Evolutionary conservation across 208 protist genomes (phyloP).

Genomic region (Giardia muris): DNA sequence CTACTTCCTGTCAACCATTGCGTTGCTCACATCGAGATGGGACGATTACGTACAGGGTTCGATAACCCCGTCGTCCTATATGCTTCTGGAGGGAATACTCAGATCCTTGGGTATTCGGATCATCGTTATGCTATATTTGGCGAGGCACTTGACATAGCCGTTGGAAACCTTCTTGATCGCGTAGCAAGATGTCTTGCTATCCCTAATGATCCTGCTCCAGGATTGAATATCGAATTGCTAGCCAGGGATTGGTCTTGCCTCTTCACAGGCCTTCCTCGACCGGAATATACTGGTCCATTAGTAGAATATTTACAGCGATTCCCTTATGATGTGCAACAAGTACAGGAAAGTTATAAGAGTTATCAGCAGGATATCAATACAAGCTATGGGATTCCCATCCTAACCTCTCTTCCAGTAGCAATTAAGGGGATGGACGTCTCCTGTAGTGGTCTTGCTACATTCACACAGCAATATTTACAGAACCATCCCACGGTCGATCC

Average conservation of each 20-base stretch:
- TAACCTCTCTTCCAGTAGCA: conserved; percentile 28
- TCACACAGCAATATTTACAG: conserved; percentile 25
- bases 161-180: conserved; percentile 81
- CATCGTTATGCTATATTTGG: conserved; percentile 91
- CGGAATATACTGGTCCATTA: too few relatives aligned
- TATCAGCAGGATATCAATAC: background rate
- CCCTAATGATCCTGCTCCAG: conserved; percentile 90
- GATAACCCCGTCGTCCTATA: conserved; percentile 89
- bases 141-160: conserved; percentile 97
- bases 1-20: conserved; percentile 96
- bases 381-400: background rate
- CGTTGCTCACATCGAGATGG: conserved; percentile 98
- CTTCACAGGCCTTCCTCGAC: background rate
- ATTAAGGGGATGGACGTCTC: conserved; percentile 57
- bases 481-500: conserved; percentile 43
- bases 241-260: conserved; percentile 56
- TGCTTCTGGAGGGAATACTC: conserved; percentile 95
- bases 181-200: conserved; percentile 72
- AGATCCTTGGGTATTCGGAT: conserved; percentile 81
- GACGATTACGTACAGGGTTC: conserved; percentile 70
- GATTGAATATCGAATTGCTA: conserved; percentile 94
- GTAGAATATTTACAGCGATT: background rate
- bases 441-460: conserved; percentile 45
- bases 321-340: background rate
- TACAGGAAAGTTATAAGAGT: background rate